Evolutionary conservation across 352 stramenopile genomes (phyloP).

Genomic region (Phytophthora agathidicida): DNA sequence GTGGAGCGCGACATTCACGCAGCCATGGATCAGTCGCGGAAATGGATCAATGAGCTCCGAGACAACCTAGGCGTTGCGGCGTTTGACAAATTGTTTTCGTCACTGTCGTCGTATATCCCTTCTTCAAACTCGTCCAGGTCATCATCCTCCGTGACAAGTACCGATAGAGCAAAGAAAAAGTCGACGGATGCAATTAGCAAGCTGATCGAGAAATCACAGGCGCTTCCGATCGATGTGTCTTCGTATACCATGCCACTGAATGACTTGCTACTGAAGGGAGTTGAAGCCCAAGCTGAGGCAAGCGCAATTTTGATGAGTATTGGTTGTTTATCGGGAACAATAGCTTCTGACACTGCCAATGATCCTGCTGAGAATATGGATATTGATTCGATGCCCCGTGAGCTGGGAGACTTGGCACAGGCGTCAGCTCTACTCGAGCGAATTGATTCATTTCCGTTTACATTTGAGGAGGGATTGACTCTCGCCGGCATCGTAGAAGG

Average conservation of each 20-base stretch:
- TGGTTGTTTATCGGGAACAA: constrained; percentile 38
- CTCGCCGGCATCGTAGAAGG: constrained; percentile 60
- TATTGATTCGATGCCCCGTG: constrained; percentile 33
- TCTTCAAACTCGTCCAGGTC: constrained; percentile 33
- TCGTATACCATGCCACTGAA: constrained; percentile 65
- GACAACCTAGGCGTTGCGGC: constrained; percentile 61
- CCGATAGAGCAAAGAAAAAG: constrained; percentile 65
- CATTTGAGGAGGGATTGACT: constrained; percentile 69
- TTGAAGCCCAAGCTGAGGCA: constrained; percentile 56
- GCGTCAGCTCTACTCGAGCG: constrained; percentile 67
- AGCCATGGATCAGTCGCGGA: constrained; percentile 64
- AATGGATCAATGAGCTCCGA: constrained; percentile 81
- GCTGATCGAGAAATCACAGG: constrained; percentile 68
- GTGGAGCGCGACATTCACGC: constrained; percentile 81
- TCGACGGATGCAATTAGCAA: constrained; percentile 67
- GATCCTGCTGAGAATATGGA: constrained; percentile 12
- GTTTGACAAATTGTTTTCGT: constrained; percentile 74
- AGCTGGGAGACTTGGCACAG: constrained; percentile 49
- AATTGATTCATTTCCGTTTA: constrained; percentile 72
- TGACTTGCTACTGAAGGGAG: constrained; percentile 57
- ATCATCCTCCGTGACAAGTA: constrained; percentile 18
- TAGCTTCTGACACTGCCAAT: constrained; percentile 6
- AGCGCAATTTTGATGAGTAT: constrained; percentile 61
- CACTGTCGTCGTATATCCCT: constrained; percentile 31
- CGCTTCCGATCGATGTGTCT: constrained; percentile 66